Percentiles rank a stretch among this genome's conserved stretches.
Conservation (phyloP, 192 early-diverging fungal species). For the Mortierella hygrophila region DNA sequence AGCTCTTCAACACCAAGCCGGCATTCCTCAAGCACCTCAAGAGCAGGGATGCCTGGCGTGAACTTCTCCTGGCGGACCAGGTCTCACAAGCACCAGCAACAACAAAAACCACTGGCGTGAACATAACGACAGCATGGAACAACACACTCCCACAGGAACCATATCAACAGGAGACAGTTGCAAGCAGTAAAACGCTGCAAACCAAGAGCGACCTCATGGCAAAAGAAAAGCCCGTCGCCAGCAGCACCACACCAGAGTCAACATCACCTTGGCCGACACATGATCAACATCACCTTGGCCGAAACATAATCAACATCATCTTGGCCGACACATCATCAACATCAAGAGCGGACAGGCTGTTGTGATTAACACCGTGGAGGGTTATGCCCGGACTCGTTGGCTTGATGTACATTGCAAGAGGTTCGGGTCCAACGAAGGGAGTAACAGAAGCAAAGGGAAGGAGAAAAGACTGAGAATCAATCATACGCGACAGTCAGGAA, state of each 20-base stretch:
- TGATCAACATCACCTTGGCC: too few species aligned
- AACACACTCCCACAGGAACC: too few species aligned
- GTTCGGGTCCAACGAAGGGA: constrained; percentile 10
- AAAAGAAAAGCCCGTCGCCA: too few species aligned
- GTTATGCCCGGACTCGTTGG: constrained; percentile 9
- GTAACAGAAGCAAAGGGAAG: too few species aligned
- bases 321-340: too few species aligned
- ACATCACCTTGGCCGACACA: constrained; percentile 3
- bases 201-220: too few species aligned
- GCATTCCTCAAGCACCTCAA: constrained; percentile 4
- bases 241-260: neutral
- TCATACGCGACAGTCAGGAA: too few species aligned
- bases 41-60: neutral
- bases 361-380: constrained; percentile 16
- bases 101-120: neutral
- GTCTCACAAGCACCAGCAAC: constrained; percentile 10
- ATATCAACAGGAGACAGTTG: too few species aligned
- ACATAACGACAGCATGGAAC: constrained; percentile 2
- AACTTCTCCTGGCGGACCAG: constrained; percentile 12
- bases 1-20: neutral
- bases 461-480: too few species aligned
- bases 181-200: too few species aligned
- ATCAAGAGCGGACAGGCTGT: constrained; percentile 12
- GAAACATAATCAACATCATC: too few species aligned
- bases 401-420: constrained; percentile 14